Evolutionary conservation across 1,284 basidiomycete genomes (phyloP).

Genomic region (Abortiporus biennis): DNA sequence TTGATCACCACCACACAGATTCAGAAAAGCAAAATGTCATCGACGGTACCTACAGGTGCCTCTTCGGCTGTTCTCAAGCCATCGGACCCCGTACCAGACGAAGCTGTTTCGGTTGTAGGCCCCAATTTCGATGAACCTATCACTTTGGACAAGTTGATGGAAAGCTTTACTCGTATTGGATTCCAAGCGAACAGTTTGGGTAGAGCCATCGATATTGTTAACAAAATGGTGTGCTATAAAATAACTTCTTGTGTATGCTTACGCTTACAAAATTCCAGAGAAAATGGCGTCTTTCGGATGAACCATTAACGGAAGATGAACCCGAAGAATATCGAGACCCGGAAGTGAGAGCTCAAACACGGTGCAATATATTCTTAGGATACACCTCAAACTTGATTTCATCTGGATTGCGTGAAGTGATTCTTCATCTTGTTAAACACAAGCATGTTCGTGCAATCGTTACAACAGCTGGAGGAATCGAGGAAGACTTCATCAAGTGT

Average conservation of each 20-base stretch:
- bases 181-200: constrained; percentile 94
- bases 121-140: constrained; percentile 79
- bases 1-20: no score
- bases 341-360: constrained; percentile 58
- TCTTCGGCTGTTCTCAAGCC: constrained; percentile 72
- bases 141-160: constrained; percentile 69
- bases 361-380: constrained; percentile 90
- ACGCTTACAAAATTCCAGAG: constrained; percentile 37
- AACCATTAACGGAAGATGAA: constrained; percentile 64
- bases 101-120: constrained; percentile 75
- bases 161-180: constrained; percentile 84
- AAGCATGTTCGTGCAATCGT: constrained; percentile 88
- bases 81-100: constrained; percentile 73
- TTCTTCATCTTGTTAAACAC: constrained; percentile 91
- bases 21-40: no score
- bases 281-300: constrained; percentile 80
- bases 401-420: constrained; percentile 91
- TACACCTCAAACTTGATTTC: constrained; percentile 99
- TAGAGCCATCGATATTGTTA: constrained; percentile 85
- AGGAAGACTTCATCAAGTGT: constrained; percentile 99
- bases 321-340: constrained; percentile 55
- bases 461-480: constrained; percentile 97
- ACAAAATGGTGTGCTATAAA: constrained; percentile 68
- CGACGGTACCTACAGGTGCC: constrained; percentile 44
- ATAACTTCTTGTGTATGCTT: not conserved